Base-by-base conservation (phyloP, 1,284 basidiomycete genomes). In the Austroboletus niveus region DNA sequence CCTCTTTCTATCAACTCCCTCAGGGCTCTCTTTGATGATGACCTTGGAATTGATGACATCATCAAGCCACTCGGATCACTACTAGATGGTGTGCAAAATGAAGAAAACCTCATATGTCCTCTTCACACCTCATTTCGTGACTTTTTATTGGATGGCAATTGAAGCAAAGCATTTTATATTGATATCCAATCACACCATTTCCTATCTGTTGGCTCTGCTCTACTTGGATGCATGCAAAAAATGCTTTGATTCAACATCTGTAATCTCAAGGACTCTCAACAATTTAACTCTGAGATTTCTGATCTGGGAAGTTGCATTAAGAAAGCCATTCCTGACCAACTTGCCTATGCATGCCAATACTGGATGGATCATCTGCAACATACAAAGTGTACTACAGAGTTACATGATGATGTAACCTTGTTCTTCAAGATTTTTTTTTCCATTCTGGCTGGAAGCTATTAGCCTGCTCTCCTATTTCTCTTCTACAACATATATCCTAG, bases 181-280 rank as follows among this genome's bases (percentile, higher is more conserved):
- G 5, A 12, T 1, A 31, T 48, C 0, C 32, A 27, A 14, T 14
- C 45, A 14, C 9, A 35, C 4, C 29, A 48, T 29, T 30, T 8
- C 29, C 29, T 30, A 10, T 30, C 29, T 30, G 9, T 30, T 30
- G 29, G 29, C 2, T 30, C 43, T 29, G 10, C 22, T 20, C 4
- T 27, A 2, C 48, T 49, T 15, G 4, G 1, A 22, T 49, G 48
- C 29, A 49, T 49, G 48, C 42, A 30, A 15, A 14, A 14, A 1
- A 31, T 46, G 44, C 43, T 50, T 5, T 27, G 2, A 12, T 50
- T 47, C 44, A 50, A 50, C 17, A 49, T 49, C 29, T 48, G 47
- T 20, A 12, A 42, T 14, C 40, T 48, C 5, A 29, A 42, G n/a
- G 47, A 48, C 14, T 35, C 48, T 29, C 9, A 35, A 8, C 3